Evolutionary conservation across 2,329 filamentous ascomycete species (phyloP), one percentile per base, ranked within the genome.

Genomic region (Corinectria fuckeliana): DNA sequence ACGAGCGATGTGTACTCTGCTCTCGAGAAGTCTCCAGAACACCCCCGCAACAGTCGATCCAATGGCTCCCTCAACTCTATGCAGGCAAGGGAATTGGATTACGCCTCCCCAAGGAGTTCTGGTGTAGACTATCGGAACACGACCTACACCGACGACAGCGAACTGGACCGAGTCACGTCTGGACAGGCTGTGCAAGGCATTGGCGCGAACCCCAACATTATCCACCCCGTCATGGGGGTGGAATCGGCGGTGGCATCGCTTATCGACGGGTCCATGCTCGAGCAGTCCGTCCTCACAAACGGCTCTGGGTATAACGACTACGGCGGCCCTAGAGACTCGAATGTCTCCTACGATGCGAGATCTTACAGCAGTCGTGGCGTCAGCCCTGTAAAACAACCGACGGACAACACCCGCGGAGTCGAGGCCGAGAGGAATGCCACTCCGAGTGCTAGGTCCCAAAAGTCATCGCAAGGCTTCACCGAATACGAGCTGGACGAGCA

Each of bases 181-280:
- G 88, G 88, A 28, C 90, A 91, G 67, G 86, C 91, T 56, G 87
- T 97, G 23, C 86, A 85, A 26, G 86, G 85, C 18, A 78, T 92
- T 45, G 89, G 85, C 39, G 88, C 88, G 10, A 96, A 91, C 67
- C 89, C 92, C 2, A 84, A 91, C 65, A 89, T 92, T 70, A 84
- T 96, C 3, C 88, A 93, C 67, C 88, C 86, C 1, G 87, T 86
- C 2, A 72, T 88, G 30, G 92, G 85, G 2, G 88, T 96, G 0
- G 93, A 97, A 75, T 97, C 93, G 13, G 91, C 91, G 9, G 93
- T 98, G 10, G 94, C 94, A 7, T 97, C 93, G 14, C 80, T 98
- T 6, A 80, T 89, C 2, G 90, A 95, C 68, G 92, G 93, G 16
- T 94, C 92, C 0, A 79, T 84, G 74, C 73, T 86, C 14, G 84